Conservation (phyloP, 1,284 basidiomycete species). For the Marasmius oreades region DNA sequence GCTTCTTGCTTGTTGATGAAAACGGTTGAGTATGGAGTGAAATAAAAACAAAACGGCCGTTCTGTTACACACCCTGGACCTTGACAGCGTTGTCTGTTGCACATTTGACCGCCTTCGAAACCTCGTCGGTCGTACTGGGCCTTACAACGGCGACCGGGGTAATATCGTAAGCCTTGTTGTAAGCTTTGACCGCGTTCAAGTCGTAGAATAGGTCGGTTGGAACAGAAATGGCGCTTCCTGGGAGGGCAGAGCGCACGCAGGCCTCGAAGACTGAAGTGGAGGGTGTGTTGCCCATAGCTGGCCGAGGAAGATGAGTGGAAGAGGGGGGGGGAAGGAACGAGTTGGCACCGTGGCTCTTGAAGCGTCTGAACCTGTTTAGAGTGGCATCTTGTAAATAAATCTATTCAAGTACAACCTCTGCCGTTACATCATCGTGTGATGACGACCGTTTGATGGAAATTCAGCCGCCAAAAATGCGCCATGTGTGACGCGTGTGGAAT, state of each 20-base stretch:
- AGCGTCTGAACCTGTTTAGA: too few species aligned
- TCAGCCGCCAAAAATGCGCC: too few species aligned
- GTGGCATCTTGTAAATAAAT: too few species aligned
- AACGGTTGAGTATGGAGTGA: too few species aligned
- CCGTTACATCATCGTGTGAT: too few species aligned
- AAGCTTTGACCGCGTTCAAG: slow-evolving; percentile 13
- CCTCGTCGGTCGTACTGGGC: slow-evolving; percentile 11
- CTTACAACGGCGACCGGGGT: slow-evolving; percentile 16
- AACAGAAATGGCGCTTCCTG: slow-evolving; percentile 11
- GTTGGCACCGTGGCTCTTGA: too few species aligned
- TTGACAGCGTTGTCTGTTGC: slow-evolving; percentile 16
- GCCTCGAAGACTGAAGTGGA: slow-evolving; percentile 14
- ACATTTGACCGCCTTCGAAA: slow-evolving; percentile 15
- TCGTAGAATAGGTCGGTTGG: slow-evolving; percentile 17
- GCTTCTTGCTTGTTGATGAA: slow-evolving; percentile 12
- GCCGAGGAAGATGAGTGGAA: neutral
- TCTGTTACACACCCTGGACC: slow-evolving; percentile 5
- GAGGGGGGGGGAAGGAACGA: too few species aligned
- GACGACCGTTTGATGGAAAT: too few species aligned
- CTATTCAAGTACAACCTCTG: too few species aligned
- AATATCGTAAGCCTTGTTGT: slow-evolving; percentile 15
- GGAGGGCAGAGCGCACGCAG: slow-evolving; percentile 15
- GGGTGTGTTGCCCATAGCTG: slow-evolving; percentile 9
- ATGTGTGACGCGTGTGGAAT: too few species aligned
- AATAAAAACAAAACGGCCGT: too few species aligned